These are phyloP conservation scores for Zygosaccharomyces rouxii DNA, from an alignment of 805 yeast species.

Conservation along the genomic window DNA sequence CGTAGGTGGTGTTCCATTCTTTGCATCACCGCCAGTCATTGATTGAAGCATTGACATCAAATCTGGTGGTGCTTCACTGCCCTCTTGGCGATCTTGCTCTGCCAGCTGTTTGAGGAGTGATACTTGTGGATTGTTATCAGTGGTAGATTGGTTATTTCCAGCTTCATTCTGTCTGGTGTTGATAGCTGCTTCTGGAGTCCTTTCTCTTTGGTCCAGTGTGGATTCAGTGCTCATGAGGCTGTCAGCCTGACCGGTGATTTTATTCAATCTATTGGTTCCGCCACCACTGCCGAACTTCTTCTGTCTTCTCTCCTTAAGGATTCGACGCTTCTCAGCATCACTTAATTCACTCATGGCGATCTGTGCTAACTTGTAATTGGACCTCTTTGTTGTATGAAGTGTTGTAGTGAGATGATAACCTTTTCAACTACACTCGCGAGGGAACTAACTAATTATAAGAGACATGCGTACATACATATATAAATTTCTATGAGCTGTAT, in stretches of 20 bases:
- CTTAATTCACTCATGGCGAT: constrained; percentile 22
- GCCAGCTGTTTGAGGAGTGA: constrained; percentile 30
- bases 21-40: constrained; percentile 5
- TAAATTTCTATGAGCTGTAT: constrained; percentile 35
- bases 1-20: not conserved
- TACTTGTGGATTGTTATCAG: constrained; percentile 22
- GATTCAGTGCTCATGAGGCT: constrained; percentile 37
- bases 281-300: constrained; percentile 57
- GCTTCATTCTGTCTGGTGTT: not conserved
- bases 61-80: constrained; percentile 8
- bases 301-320: constrained; percentile 60
- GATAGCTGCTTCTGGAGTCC: not conserved
- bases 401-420: not conserved
- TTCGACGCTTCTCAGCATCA: constrained; percentile 54
- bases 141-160: constrained; percentile 7
- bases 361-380: not conserved
- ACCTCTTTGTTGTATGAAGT: not conserved
- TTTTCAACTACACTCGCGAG: not conserved
- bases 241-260: constrained; percentile 41
- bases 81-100: constrained; percentile 19
- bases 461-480: not conserved
- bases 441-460: not conserved
- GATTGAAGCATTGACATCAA: constrained; percentile 10
- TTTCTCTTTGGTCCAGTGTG: constrained; percentile 18
- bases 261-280: constrained; percentile 50